Conservation (phyloP, 1,284 basidiomycete species). For the Melampsora larici-populina region DNA sequence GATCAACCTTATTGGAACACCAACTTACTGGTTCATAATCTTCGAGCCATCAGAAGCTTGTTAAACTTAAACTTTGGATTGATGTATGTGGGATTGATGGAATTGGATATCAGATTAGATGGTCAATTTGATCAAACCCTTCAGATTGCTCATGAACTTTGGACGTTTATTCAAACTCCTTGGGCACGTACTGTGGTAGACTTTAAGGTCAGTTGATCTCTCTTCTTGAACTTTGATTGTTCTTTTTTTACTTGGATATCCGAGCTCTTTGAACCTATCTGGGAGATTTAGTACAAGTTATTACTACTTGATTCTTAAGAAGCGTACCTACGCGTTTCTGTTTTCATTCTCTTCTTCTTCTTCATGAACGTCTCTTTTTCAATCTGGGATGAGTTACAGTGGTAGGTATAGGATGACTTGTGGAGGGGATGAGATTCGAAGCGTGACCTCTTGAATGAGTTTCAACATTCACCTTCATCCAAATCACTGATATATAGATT, state of each 20-base stretch:
- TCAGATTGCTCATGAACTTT: slow-evolving; percentile 21
- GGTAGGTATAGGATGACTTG: not conserved
- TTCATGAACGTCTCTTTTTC: not conserved
- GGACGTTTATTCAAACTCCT: slow-evolving; percentile 24
- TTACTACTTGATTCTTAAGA: too few species aligned
- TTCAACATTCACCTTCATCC: too few species aligned
- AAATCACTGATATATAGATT: too few species aligned
- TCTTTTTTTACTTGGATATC: not conserved
- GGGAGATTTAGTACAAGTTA: too few species aligned
- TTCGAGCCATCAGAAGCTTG: slow-evolving; percentile 18
- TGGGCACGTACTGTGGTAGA: slow-evolving; percentile 33
- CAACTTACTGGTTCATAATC: slow-evolving; percentile 7
- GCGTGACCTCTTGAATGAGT: not conserved
- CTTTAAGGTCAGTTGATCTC: slow-evolving; percentile 37
- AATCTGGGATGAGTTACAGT: not conserved
- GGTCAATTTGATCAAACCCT: slow-evolving; percentile 36
- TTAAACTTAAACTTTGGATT: not conserved
- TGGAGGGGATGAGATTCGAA: not conserved
- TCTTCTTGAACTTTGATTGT: not conserved
- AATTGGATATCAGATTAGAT: slow-evolving; percentile 33
- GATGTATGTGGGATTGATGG: not conserved
- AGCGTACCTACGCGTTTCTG: not conserved
- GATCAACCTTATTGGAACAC: slow-evolving; percentile 39
- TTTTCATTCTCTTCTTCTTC: not conserved
- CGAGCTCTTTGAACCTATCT: too few species aligned